Evolutionary conservation across 2,329 filamentous ascomycete genomes (phyloP).

Genomic region (Furcasterigmium sp.): DNA sequence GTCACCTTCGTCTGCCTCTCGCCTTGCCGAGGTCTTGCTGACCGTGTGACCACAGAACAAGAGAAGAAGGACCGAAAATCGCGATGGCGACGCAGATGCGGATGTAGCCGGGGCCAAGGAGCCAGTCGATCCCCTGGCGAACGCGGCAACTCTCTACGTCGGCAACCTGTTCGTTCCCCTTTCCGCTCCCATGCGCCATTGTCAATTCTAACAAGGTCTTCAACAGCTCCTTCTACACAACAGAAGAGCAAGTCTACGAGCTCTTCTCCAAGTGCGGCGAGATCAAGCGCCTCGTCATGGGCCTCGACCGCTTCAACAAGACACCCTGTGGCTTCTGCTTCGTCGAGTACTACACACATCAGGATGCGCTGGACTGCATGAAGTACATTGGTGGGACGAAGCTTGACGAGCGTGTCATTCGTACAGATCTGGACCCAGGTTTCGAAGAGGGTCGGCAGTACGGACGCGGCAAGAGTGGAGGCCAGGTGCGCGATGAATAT

Average conservation of each 20-base stretch:
- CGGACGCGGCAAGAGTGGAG: conserved; percentile 89
- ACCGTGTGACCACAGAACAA: conserved; percentile 52
- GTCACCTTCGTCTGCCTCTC: not conserved
- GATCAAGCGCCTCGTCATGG: conserved; percentile 98
- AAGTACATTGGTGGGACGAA: conserved; percentile 99
- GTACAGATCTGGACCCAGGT: conserved; percentile 91
- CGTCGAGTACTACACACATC: conserved; percentile 97
- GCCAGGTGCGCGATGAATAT: conserved; percentile 96
- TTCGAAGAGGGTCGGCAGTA: conserved; percentile 97
- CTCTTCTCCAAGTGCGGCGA: conserved; percentile 94
- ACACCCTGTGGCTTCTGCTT: conserved; percentile 99
- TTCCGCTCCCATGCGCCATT: no score
- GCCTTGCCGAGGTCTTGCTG: conserved; percentile 3
- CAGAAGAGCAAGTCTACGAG: conserved; percentile 97
- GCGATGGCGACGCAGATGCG: conserved; percentile 54
- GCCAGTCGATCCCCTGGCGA: conserved; percentile 71
- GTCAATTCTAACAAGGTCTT: conserved; percentile 12
- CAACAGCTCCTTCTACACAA: conserved; percentile 87
- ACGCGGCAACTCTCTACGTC: conserved; percentile 94
- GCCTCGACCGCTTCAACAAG: conserved; percentile 92
- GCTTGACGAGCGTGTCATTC: conserved; percentile 92
- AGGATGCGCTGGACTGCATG: conserved; percentile 95
- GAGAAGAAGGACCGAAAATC: conserved; percentile 56
- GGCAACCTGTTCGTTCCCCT: conserved; percentile 68
- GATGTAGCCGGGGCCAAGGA: conserved; percentile 42